A percentile compares a stretch with the other conserved stretches of the same genome.
Conservation (phyloP, 2,329 filamentous ascomycete genomes). For the Botrytis byssoidea region DNA sequence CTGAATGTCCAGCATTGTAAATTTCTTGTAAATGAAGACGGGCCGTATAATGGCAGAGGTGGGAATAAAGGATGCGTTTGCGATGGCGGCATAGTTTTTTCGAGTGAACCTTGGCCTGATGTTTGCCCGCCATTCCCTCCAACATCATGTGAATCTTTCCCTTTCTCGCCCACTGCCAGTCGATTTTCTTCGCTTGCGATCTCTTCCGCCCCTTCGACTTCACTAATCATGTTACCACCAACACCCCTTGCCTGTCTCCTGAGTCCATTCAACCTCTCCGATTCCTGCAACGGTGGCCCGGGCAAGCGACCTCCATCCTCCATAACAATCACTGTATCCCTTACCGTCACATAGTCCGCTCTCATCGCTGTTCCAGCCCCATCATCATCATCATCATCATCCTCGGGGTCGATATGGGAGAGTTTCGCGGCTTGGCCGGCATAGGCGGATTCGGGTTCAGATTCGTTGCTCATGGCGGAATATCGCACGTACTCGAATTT, state of each 20-base stretch:
- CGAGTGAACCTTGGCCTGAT: constrained; percentile 48
- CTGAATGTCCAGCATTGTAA: constrained; percentile 67
- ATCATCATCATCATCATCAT: constrained; percentile 31
- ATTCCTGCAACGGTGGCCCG: constrained; percentile 67
- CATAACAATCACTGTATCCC: constrained; percentile 70
- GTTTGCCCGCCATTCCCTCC: constrained; percentile 40
- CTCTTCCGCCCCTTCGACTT: constrained; percentile 37
- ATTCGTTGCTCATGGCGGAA: constrained; percentile 9
- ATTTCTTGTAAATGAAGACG: constrained; percentile 63
- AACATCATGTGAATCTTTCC: constrained; percentile 22
- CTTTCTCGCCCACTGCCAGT: constrained; percentile 9
- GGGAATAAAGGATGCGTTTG: constrained; percentile 81
- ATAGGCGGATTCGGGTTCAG: constrained; percentile 41
- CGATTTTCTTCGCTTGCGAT: constrained; percentile 35
- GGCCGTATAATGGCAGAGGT: constrained; percentile 77
- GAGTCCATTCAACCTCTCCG: constrained; percentile 65
- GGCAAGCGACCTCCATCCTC: constrained; percentile 65
- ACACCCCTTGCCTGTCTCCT: constrained; percentile 47
- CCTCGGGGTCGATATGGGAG: constrained; percentile 42
- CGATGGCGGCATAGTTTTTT: constrained; percentile 57
- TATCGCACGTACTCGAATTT: constrained; percentile 19
- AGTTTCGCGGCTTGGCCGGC: constrained; percentile 60
- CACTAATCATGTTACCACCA: constrained; percentile 39
- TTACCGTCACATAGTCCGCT: constrained; percentile 64
- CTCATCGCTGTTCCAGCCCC: constrained; percentile 52